Evolutionary conservation across 2,329 filamentous ascomycete genomes (phyloP), one percentile per base, ranked within the genome.

Genomic region (Hysterium pulicare): DNA sequence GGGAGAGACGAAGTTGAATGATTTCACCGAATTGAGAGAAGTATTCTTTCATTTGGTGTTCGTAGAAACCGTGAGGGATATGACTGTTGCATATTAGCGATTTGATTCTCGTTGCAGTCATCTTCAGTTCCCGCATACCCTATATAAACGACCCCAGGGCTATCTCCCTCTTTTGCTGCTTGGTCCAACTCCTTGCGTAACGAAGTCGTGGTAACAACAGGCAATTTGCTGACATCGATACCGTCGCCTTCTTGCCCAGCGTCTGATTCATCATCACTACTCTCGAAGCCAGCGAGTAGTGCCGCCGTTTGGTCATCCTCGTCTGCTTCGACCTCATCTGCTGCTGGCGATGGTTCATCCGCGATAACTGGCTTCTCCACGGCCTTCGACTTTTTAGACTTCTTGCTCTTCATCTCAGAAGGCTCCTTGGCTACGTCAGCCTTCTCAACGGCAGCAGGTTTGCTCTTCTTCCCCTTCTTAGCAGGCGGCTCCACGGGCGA

Each of bases 51-150:
- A 98, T 94, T 71, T 97, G 86, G 59, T 90, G 81, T 72, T 98
- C 93, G 76, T 91, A 97, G 81, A 98, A 98, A 71, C 93, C 87
- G 71, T 93, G 88, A 30, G 90, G 90, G 46, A 95, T 84, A 51
- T 90, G 88, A 42, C 78, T 79, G 49, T 31, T 38, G 23, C n/a
- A 31, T 23, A 38, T 42, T 48, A 42, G 41, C 42, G 40, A 36
- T 28, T n/a, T n/a, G n/a, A n/a, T n/a, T n/a, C n/a, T n/a, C n/a
- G n/a, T n/a, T n/a, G n/a, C n/a, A n/a, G n/a, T n/a, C n/a, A n/a
- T n/a, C n/a, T n/a, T n/a, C n/a, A n/a, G n/a, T n/a, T n/a, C n/a
- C n/a, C n/a, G n/a, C n/a, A n/a, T 62, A 79, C 63, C 88, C 90
- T 58, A 98, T 77, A 71, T 95, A 97, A 60, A 97, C 77, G 31